Base-by-base conservation (phyloP, 805 yeast genomes). In the Nadsonia fulvescens region DNA sequence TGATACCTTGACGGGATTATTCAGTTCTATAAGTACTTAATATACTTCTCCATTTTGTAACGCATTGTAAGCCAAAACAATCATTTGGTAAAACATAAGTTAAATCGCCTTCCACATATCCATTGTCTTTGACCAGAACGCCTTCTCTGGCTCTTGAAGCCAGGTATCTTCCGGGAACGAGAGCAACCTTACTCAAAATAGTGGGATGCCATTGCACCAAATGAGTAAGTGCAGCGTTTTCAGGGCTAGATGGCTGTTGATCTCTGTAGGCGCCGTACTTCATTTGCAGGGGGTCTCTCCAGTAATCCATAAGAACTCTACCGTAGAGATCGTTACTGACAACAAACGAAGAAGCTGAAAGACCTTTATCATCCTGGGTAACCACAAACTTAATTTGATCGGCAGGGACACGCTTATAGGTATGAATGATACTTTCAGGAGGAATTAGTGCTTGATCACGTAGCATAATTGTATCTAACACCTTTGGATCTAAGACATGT, bases 201-300 rank as follows among this genome's bases (percentile, higher is more conserved):
- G 64, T 67, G 8, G 94, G 93, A 46, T 86, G 98, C 98, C 96
- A 89, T 49, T 81, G 95, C 38, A 82, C 56, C 23, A 82, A 57
- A 46, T 89, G 96, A n/a, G 78, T 64, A 22, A 86, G 44, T 1
- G 89, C 83, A 5, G 51, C 42, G 22, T 36, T 35, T 16, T 52
- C 74, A 28, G 63, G 63, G 27, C 48, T 29, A 7, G 17, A 23
- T 14, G 29, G 29, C 14, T 31, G 32, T 12, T 15, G 29, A 15
- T 22, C 47, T 8, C 63, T 63, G 50, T 77, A 77, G 31, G 61
- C 61, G 22, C 40, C 42, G 51, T 75, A 81, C 25, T 63, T 59
- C 43, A 77, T 62, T 44, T 68, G 71, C 24, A 81, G 57, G 13
- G 70, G 68, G 44, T 79, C 89, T 17, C 63, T 47, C 82, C 93